Evolutionary conservation across 352 stramenopile species (phyloP).

Genomic region (Globisporangium takayamanum): DNA sequence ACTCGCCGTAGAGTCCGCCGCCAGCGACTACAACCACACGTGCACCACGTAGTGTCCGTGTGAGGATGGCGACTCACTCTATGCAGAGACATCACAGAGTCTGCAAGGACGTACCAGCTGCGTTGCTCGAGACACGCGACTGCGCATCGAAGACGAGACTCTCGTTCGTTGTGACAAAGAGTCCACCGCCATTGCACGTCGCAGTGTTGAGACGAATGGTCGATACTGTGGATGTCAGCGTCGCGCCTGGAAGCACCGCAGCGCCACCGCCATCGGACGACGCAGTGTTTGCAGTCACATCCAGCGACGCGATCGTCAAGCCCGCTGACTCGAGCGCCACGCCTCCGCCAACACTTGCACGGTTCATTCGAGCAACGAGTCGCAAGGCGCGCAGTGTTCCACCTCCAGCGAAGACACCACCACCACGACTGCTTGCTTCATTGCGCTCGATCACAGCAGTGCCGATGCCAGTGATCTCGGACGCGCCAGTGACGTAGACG

Average conservation of each 20-base stretch:
- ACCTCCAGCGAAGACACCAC: constrained; percentile 19
- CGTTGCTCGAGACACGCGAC: constrained; percentile 25
- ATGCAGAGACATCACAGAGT: background rate
- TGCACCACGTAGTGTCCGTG: background rate
- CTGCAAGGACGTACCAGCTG: constrained; percentile 21
- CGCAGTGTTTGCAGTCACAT: constrained; percentile 27
- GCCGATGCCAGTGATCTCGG: constrained; percentile 13
- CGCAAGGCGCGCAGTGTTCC: constrained; percentile 7
- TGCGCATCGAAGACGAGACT: constrained; percentile 19
- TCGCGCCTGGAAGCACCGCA: constrained; percentile 23
- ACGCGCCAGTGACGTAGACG: constrained; percentile 20
- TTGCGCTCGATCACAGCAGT: constrained; percentile 20
- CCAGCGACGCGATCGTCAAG: constrained; percentile 9
- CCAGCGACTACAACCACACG: constrained; percentile 15
- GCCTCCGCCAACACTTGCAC: constrained; percentile 24
- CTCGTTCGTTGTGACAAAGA: constrained; percentile 35
- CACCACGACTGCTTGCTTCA: constrained; percentile 16
- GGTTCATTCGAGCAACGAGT: constrained; percentile 19
- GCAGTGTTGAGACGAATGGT: constrained; percentile 24
- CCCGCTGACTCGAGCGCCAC: constrained; percentile 19
- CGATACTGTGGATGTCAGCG: constrained; percentile 13
- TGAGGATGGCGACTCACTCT: too few species aligned
- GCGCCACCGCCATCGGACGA: constrained; percentile 36
- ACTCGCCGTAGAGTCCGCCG: constrained; percentile 28
- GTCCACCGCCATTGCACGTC: constrained; percentile 27